These are phyloP conservation scores for Tetrapisispora nanseiensis DNA, from an alignment of 805 yeast genomes.

Conservation along the genomic window DNA sequence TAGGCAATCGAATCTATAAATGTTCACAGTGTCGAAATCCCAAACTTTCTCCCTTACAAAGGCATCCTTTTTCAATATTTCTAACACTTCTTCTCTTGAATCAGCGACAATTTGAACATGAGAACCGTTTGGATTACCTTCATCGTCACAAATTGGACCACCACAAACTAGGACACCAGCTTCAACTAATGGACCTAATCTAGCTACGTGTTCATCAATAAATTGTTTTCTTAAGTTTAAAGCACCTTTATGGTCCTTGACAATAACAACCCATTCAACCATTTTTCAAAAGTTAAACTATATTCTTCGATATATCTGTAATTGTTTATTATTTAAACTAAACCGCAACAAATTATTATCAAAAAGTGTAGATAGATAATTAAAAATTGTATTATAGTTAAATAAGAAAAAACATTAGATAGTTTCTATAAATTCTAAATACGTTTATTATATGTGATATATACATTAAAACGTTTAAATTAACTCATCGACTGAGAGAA, in stretches of 20 bases:
- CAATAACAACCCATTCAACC: conserved; percentile 60
- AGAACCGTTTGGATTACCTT: conserved; percentile 49
- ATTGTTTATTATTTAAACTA: too few species aligned
- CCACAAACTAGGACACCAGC: conserved; percentile 38
- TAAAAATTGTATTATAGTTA: too few species aligned
- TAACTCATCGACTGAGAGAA: too few species aligned
- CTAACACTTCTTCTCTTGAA: conserved; percentile 54
- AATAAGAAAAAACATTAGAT: too few species aligned
- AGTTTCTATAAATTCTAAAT: too few species aligned
- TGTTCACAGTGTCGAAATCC: conserved; percentile 57
- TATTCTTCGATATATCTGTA: too few species aligned
- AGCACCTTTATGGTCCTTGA: conserved; percentile 58
- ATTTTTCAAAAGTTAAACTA: too few species aligned
- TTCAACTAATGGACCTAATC: conserved; percentile 35
- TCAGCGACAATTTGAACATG: conserved; percentile 54
- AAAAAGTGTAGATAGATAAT: too few species aligned
- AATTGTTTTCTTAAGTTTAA: conserved; percentile 38
- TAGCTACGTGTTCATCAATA: conserved; percentile 46
- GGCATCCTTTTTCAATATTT: conserved; percentile 51
- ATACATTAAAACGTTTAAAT: too few species aligned
- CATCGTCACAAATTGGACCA: conserved; percentile 44
- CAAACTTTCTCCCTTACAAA: conserved; percentile 61
- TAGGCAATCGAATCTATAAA: conserved; percentile 45
- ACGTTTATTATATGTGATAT: too few species aligned
- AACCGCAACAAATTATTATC: too few species aligned